Percentiles rank a stretch among this genome's conserved stretches.
These are phyloP conservation scores for Pichia nanzhaoensis DNA, from an alignment of 805 yeast genomes.

Conservation along the genomic window DNA sequence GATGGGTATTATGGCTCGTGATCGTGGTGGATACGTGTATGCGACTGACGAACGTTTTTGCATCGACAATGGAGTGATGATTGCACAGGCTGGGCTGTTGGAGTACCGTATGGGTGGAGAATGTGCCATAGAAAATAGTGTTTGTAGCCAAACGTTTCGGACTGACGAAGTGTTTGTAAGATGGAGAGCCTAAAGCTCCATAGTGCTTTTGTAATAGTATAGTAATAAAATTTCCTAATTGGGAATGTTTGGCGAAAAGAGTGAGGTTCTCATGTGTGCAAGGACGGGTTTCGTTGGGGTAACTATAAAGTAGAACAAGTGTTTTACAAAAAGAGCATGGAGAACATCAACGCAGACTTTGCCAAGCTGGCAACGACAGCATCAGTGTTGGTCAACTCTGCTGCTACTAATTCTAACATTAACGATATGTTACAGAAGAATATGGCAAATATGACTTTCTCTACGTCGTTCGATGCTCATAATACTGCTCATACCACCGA, in stretches of 20 bases:
- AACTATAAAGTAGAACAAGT: too few relatives aligned
- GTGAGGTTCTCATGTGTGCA: too few relatives aligned
- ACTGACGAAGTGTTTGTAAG: conserved; percentile 88
- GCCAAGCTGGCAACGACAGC: conserved; percentile 51
- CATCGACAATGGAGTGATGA: conserved; percentile 97
- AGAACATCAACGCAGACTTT: conserved; percentile 22
- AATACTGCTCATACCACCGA: conserved; percentile 10
- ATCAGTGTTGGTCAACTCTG: conserved; percentile 38
- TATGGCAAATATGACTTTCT: too few relatives aligned
- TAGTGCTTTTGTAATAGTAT: not conserved
- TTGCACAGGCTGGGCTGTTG: conserved; percentile 93
- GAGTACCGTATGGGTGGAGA: conserved; percentile 78
- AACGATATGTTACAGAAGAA: conserved; percentile 10
- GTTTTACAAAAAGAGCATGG: conserved; percentile 3
- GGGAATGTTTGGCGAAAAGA: not conserved
- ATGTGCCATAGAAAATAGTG: conserved; percentile 55
- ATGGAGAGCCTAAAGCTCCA: conserved; percentile 49
- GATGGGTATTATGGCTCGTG: conserved; percentile 94
- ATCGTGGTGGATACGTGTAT: conserved; percentile 79
- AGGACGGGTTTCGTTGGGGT: too few relatives aligned
- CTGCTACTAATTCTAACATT: conserved; percentile 16
- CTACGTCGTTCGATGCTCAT: conserved; percentile 6
- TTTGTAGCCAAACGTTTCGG: conserved; percentile 88
- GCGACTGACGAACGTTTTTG: conserved; percentile 97
- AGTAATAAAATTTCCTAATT: not conserved